Percentiles rank a stretch among this genome's conserved stretches.
Conservation (phyloP, 345 rosid species). For the Linum lewisii region DNA sequence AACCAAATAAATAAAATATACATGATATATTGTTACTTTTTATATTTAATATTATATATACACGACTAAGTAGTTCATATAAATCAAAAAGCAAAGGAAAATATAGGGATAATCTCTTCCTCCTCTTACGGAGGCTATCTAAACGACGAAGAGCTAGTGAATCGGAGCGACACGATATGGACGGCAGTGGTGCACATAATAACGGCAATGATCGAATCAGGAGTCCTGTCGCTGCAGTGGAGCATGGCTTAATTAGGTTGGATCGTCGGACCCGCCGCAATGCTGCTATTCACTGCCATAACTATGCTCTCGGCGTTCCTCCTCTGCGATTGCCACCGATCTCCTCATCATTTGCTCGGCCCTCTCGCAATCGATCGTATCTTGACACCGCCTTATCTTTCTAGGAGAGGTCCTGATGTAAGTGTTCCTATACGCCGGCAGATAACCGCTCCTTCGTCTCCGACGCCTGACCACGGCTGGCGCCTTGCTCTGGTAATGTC, state of each 20-base stretch:
- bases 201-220: conserved; percentile 45
- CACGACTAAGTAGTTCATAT: no score
- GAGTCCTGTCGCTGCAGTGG: conserved; percentile 31
- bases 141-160: not conserved
- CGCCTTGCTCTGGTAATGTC: no score
- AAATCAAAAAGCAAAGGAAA: no score
- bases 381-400: conserved; percentile 22
- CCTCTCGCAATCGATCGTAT: conserved; percentile 23
- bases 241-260: conserved; percentile 24
- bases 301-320: conserved; percentile 15
- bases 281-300: conserved; percentile 10
- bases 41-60: no score
- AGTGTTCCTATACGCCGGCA: no score
- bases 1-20: no score
- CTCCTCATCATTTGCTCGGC: conserved; percentile 16
- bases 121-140: no score
- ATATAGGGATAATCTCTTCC: no score
- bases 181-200: conserved; percentile 48
- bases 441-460: no score
- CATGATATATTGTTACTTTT: no score
- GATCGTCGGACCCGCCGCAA: conserved; percentile 20
- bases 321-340: conserved; percentile 15
- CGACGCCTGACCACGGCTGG: no score
- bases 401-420: no score
- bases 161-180: conserved; percentile 24